These are phyloP conservation scores for Eutypella sp. DNA, from an alignment of 2,329 filamentous ascomycete species.

Conservation along the genomic window DNA sequence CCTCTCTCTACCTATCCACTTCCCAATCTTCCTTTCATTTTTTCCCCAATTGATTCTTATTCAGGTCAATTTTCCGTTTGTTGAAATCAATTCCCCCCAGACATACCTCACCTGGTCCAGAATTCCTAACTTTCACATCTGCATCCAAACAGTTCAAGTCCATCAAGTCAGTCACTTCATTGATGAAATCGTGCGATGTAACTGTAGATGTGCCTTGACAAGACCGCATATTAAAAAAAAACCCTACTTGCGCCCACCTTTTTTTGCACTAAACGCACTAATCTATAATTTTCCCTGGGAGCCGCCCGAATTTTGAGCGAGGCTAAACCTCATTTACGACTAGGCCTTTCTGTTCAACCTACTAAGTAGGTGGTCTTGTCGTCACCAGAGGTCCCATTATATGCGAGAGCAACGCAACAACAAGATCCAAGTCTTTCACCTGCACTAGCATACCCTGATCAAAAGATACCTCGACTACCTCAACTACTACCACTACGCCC, in stretches of 20 bases:
- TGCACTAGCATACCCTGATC: neutral
- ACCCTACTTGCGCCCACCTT: constrained; percentile 22
- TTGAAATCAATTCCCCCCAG: neutral
- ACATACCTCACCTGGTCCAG: neutral
- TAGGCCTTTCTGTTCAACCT: constrained; percentile 14
- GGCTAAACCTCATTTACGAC: constrained; percentile 15
- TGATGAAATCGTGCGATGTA: constrained; percentile 1
- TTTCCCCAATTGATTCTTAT: constrained; percentile 1
- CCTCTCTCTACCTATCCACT: neutral
- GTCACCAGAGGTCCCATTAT: constrained; percentile 11
- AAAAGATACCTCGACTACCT: constrained; percentile 8
- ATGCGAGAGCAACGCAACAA: neutral
- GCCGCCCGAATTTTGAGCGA: constrained; percentile 22
- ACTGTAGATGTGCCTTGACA: constrained; percentile 15
- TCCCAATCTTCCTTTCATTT: neutral
- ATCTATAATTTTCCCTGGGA: constrained; percentile 7
- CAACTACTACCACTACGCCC: constrained; percentile 8
- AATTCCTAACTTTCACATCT: neutral
- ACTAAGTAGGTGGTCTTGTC: constrained; percentile 16
- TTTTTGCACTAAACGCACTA: constrained; percentile 27
- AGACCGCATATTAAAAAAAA: constrained; percentile 25
- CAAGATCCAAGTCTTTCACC: neutral
- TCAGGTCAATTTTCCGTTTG: neutral
- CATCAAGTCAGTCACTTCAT: neutral
- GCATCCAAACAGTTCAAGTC: neutral